These are phyloP conservation scores for Blastomyces emzantsi DNA, from an alignment of 2,329 filamentous ascomycete genomes.

Conservation along the genomic window DNA sequence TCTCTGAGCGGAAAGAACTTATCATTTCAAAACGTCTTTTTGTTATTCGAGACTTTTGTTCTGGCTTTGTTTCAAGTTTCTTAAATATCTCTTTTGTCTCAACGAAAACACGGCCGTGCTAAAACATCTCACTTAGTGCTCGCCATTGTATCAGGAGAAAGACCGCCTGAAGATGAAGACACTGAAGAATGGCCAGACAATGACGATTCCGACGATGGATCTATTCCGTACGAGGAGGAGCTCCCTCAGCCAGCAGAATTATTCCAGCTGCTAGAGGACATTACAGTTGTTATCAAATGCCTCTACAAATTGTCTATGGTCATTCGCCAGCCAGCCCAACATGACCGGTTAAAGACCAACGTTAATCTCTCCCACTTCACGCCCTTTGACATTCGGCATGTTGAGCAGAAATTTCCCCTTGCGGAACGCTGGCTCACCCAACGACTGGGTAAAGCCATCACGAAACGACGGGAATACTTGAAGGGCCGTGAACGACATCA, in stretches of 20 bases:
- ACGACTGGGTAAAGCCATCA: constrained; percentile 28
- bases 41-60: neutral
- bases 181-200: neutral
- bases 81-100: neutral
- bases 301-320: constrained; percentile 30
- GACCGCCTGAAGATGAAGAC: neutral
- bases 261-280: constrained; percentile 2
- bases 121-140: neutral
- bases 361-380: constrained; percentile 10
- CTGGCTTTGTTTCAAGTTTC: neutral
- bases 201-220: neutral
- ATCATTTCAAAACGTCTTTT: neutral
- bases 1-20: neutral
- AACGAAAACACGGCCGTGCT: neutral
- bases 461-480: constrained; percentile 30
- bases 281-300: constrained; percentile 19
- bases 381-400: constrained; percentile 17
- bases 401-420: constrained; percentile 25
- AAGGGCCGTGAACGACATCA: constrained; percentile 33
- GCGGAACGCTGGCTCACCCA: constrained; percentile 17
- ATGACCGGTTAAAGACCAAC: constrained; percentile 23
- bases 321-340: constrained; percentile 29
- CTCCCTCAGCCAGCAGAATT: constrained; percentile 2
- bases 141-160: neutral
- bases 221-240: neutral